Conservation (phyloP, 1,139 yeast genomes). For the Magnusiomyces suaveolens region DNA sequence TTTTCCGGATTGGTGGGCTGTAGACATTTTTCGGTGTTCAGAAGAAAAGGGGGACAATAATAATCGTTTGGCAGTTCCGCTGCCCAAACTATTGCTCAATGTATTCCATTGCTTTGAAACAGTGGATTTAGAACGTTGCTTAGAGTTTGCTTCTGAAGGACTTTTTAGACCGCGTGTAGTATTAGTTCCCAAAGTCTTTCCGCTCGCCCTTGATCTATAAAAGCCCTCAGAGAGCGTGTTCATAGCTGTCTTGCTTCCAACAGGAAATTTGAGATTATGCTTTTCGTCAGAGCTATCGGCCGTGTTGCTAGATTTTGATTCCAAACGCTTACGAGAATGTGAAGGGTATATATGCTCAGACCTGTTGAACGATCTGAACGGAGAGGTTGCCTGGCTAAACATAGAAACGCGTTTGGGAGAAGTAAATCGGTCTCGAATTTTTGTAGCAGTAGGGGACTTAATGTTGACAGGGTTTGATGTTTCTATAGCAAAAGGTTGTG, state of each 20-base stretch:
- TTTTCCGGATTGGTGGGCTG: background rate
- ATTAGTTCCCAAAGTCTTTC: background rate
- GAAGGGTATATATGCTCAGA: conserved; percentile 11
- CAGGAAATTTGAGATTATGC: background rate
- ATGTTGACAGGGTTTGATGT: background rate
- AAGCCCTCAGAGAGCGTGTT: background rate
- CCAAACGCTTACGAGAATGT: conserved; percentile 2
- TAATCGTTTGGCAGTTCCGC: conserved; percentile 10
- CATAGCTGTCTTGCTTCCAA: background rate
- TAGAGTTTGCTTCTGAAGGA: background rate
- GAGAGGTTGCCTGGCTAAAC: background rate
- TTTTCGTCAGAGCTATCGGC: background rate
- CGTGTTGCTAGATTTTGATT: background rate
- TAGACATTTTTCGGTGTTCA: conserved; percentile 1
- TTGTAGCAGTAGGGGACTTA: background rate
- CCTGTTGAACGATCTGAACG: conserved; percentile 7
- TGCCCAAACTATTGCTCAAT: conserved; percentile 6
- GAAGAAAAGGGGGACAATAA: conserved; percentile 11
- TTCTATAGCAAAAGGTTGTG: background rate
- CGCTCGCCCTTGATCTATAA: background rate
- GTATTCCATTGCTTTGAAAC: conserved; percentile 13
- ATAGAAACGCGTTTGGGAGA: background rate
- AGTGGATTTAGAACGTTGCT: conserved; percentile 11
- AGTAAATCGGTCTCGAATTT: background rate
- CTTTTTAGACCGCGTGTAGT: background rate